Conservation (phyloP, 2,329 filamentous ascomycete species). For the Ceratocystis colombiana region DNA sequence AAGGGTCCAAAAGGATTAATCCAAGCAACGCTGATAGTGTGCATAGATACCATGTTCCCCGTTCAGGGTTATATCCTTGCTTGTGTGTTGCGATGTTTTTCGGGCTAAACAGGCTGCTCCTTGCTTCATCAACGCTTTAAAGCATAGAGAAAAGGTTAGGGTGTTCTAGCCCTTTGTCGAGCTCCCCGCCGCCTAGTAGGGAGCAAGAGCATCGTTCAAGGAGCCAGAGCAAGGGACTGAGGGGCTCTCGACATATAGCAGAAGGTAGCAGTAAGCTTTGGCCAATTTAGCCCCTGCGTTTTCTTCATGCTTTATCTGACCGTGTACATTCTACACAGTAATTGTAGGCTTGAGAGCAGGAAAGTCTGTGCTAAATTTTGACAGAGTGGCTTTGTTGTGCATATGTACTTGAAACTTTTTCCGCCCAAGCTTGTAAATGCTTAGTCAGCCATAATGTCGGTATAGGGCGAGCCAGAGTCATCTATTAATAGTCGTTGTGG, state of each 20-base stretch:
- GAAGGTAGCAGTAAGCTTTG: not conserved
- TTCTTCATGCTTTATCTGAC: conserved; percentile 4
- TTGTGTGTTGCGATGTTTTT: not conserved
- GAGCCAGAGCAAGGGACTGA: not conserved
- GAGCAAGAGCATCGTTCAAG: not conserved
- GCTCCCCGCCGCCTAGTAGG: not conserved
- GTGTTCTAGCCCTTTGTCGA: not conserved
- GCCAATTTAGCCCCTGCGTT: conserved; percentile 8
- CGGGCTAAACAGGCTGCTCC: not conserved
- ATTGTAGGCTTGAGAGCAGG: not conserved
- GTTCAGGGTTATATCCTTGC: conserved; percentile 4
- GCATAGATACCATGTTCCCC: conserved; percentile 4
- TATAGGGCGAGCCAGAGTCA: not conserved
- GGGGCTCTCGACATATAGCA: not conserved
- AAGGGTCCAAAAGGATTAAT: not conserved
- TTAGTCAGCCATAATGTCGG: not conserved
- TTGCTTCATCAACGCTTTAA: not conserved
- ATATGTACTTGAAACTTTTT: not conserved
- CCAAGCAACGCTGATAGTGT: conserved; percentile 1
- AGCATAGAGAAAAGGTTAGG: not conserved
- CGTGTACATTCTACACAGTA: not conserved
- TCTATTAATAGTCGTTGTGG: not conserved
- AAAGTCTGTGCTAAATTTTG: not conserved
- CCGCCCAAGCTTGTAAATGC: too few species aligned
- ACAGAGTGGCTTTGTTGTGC: not conserved